These are phyloP conservation scores for Dalbergia cultrata DNA, from an alignment of 306 rosid species.

Conservation along the genomic window DNA sequence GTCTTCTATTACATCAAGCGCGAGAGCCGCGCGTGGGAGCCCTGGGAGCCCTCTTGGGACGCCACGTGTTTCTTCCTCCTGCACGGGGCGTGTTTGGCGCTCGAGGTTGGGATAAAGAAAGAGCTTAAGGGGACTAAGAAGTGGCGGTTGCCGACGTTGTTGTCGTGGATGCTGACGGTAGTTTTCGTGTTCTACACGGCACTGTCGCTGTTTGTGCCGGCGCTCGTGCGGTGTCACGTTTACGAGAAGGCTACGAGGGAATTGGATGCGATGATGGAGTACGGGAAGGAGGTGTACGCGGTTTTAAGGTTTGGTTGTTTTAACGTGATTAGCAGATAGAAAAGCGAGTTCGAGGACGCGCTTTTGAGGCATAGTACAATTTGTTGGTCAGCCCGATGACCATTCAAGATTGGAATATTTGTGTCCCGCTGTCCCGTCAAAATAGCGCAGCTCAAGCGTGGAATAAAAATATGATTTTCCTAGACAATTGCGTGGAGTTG, in stretches of 20 bases:
- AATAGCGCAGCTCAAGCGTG: too few relatives aligned
- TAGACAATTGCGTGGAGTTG: neutral
- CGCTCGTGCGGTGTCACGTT: conserved; percentile 41
- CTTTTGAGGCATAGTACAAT: neutral
- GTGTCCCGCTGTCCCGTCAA: too few relatives aligned
- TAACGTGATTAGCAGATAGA: neutral
- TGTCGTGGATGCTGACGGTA: conserved; percentile 34
- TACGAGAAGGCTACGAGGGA: conserved; percentile 45
- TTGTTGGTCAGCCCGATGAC: neutral
- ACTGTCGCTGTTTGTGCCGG: conserved; percentile 45
- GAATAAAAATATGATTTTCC: too few relatives aligned
- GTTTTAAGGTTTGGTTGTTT: neutral
- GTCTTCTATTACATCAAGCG: conserved; percentile 48
- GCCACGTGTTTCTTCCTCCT: conserved; percentile 43
- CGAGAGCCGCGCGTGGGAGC: conserved; percentile 52
- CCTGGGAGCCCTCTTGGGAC: conserved; percentile 56
- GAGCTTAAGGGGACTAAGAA: neutral
- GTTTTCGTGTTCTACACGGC: conserved; percentile 37
- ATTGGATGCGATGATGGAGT: neutral
- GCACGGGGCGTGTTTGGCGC: conserved; percentile 43
- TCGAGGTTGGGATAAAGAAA: conserved; percentile 42
- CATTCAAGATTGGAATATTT: too few relatives aligned
- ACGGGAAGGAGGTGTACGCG: neutral
- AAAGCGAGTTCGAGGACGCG: neutral
- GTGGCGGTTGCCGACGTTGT: conserved; percentile 15